A percentile compares a stretch with the other conserved stretches of the same genome.
These are phyloP conservation scores for Triadica sebifera DNA, from an alignment of 345 rosid genomes.

Conservation along the genomic window DNA sequence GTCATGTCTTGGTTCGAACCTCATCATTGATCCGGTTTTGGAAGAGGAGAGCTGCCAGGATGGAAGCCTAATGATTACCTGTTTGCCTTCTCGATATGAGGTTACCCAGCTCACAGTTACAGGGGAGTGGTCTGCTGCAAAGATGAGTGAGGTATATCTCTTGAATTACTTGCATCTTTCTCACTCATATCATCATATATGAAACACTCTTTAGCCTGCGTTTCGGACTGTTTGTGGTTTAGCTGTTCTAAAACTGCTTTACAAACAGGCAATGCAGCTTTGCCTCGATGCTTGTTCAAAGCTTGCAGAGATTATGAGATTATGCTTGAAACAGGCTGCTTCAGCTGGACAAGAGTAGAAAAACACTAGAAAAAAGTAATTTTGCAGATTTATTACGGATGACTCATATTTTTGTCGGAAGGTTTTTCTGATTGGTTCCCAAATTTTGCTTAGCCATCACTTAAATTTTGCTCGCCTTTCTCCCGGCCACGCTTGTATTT, in stretches of 20 bases:
- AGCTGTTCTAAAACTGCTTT: constrained; percentile 6
- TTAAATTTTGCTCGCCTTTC: not conserved
- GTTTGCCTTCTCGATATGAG: constrained; percentile 90
- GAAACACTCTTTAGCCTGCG: not conserved
- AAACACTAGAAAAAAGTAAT: not conserved
- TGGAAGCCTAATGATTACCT: constrained; percentile 73
- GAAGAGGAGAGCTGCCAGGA: constrained; percentile 94
- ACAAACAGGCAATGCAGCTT: constrained; percentile 82
- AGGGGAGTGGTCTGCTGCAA: constrained; percentile 84
- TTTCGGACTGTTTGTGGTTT: too few relatives aligned
- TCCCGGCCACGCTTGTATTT: too few relatives aligned
- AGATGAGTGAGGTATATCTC: constrained; percentile 63
- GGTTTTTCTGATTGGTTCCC: not conserved
- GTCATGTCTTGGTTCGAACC: constrained; percentile 77
- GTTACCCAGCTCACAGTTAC: constrained; percentile 78
- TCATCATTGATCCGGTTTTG: constrained; percentile 70
- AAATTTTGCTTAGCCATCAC: not conserved
- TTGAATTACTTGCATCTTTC: not conserved
- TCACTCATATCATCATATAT: not conserved
- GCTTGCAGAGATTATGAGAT: constrained; percentile 79
- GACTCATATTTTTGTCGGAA: not conserved
- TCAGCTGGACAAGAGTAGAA: constrained; percentile 47
- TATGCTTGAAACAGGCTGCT: constrained; percentile 71
- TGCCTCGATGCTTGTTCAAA: constrained; percentile 81
- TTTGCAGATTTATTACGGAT: not conserved